Conservation (phyloP, 495 filamentous ascomycete genomes). For the Xylaria cubensis region DNA sequence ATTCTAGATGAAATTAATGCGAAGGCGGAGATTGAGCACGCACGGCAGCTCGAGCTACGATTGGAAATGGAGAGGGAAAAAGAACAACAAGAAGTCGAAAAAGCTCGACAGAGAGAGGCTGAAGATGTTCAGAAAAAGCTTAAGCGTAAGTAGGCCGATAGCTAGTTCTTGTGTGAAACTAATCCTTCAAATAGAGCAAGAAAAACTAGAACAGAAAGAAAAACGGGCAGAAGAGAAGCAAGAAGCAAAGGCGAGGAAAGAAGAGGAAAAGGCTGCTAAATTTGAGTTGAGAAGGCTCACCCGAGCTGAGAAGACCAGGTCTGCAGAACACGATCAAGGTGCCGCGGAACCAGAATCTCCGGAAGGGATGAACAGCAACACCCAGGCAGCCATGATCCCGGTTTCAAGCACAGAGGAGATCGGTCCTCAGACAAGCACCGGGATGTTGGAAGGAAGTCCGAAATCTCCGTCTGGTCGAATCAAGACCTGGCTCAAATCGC, state of each 20-base stretch:
- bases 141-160: conserved; percentile 44
- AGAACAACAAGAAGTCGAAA: conserved; percentile 52
- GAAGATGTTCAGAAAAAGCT: conserved; percentile 51
- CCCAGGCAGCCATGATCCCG: conserved; percentile 17
- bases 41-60: conserved; percentile 61
- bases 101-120: conserved; percentile 53
- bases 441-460: neutral
- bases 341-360: neutral
- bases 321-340: conserved; percentile 24
- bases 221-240: conserved; percentile 59
- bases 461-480: conserved; percentile 50
- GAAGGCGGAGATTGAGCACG: conserved; percentile 69
- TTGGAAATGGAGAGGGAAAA: conserved; percentile 56
- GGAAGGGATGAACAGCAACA: conserved; percentile 31
- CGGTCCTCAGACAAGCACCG: conserved; percentile 26
- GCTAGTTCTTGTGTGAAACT: conserved; percentile 23
- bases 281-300: conserved; percentile 55
- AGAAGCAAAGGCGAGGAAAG: conserved; percentile 55
- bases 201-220: conserved; percentile 57
- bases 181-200: conserved; percentile 46
- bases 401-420: conserved; percentile 32
- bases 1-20: conserved; percentile 89
- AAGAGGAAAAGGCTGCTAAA: conserved; percentile 57
- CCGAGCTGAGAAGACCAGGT: conserved; percentile 53
- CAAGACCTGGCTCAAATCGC: conserved; percentile 67